Evolutionary conservation across 2,329 filamentous ascomycete species (phyloP).

Genomic region (Fusarium fujikuroi): DNA sequence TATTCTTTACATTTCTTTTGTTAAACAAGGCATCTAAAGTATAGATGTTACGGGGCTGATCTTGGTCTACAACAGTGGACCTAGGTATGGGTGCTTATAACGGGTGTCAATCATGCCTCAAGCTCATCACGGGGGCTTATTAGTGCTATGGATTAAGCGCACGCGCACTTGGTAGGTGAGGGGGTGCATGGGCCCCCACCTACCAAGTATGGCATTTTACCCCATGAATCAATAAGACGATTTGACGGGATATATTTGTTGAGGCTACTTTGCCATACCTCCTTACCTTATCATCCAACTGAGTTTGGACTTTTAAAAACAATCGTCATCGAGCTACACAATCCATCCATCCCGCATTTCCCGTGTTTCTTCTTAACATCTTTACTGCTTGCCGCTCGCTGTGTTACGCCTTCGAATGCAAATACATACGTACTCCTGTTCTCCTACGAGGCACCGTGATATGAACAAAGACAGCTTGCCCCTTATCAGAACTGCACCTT

Average conservation of each 20-base stretch:
- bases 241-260: conserved; percentile 1
- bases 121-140: conserved; percentile 18
- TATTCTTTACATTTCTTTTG: not conserved
- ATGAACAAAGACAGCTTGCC: conserved; percentile 17
- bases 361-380: conserved; percentile 1
- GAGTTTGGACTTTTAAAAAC: conserved; percentile 28
- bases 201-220: conserved; percentile 21
- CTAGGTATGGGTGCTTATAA: not conserved
- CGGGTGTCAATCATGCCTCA: conserved; percentile 21
- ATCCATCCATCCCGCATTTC: conserved; percentile 14
- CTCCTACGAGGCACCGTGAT: conserved; percentile 7
- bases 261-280: not conserved
- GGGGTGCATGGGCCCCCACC: too few relatives aligned
- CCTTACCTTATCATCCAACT: conserved; percentile 23
- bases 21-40: not conserved
- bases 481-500: conserved; percentile 13
- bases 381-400: not conserved
- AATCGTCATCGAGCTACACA: conserved; percentile 39
- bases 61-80: not conserved
- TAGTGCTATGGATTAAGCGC: conserved; percentile 8
- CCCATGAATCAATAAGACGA: not conserved
- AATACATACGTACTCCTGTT: not conserved
- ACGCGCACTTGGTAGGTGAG: conserved; percentile 12
- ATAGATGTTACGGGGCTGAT: not conserved
- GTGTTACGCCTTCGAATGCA: not conserved